Percentiles rank a stretch among this genome's conserved stretches.
phyloP scores from a whole-genome alignment of 805 yeast genomes.

The Nakazawaea holstii region DNA sequence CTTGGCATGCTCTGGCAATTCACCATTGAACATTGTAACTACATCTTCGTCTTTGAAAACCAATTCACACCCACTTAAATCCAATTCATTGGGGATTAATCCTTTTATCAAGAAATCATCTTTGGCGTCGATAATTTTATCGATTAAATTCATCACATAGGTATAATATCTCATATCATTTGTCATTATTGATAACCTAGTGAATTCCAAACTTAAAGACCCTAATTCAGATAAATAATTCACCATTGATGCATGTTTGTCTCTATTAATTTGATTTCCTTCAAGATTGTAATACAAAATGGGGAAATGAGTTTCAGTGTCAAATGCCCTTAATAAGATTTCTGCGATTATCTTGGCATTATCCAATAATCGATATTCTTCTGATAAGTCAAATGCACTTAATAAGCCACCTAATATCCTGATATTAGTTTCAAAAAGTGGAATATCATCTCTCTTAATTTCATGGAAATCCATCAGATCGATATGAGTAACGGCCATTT shows the following conservation, averaged over 20 bases:
- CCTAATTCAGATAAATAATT: slow-evolving; percentile 41
- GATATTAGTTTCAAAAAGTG: slow-evolving; percentile 83
- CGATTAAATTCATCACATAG: slow-evolving; percentile 25
- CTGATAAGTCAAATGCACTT: slow-evolving; percentile 53
- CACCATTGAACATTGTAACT: not conserved
- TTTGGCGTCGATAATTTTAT: slow-evolving; percentile 17
- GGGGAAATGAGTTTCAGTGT: slow-evolving; percentile 56
- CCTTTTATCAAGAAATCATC: slow-evolving; percentile 33
- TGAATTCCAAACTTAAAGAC: slow-evolving; percentile 46
- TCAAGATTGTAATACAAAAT: slow-evolving; percentile 38
- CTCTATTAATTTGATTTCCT: slow-evolving; percentile 17
- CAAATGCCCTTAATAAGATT: slow-evolving; percentile 47
- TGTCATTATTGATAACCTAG: slow-evolving; percentile 46
- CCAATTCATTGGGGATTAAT: slow-evolving; percentile 38
- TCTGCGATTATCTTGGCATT: slow-evolving; percentile 43
- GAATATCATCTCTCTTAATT: slow-evolving; percentile 59
- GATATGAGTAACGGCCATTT: slow-evolving; percentile 33
- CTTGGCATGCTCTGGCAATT: not conserved
- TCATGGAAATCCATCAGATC: slow-evolving; percentile 39
- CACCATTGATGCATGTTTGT: slow-evolving; percentile 27
- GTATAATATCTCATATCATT: slow-evolving; percentile 42
- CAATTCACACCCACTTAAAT: slow-evolving; percentile 44
- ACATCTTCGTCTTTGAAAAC: slow-evolving; percentile 6
- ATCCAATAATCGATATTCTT: slow-evolving; percentile 25
- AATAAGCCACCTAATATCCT: slow-evolving; percentile 78